Evolutionary conservation across 163 green algal genomes (phyloP).

Genomic region (Chlamydomonas reinhardtii): DNA sequence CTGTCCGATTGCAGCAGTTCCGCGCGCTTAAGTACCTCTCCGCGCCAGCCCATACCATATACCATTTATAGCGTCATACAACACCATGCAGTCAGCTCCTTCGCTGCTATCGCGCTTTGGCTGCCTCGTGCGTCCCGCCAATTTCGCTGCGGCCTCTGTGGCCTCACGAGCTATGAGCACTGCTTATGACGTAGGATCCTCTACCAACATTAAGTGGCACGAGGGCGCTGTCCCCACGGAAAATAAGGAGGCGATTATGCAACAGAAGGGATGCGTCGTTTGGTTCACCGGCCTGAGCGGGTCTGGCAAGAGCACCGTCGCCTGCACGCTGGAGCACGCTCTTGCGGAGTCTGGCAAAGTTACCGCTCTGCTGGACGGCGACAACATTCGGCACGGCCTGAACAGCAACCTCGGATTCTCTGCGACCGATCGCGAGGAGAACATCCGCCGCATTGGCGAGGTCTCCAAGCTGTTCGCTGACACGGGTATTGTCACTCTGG

Average conservation of each 20-base stretch:
- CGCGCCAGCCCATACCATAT: too few relatives aligned
- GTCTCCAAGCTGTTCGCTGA: constrained; percentile 96
- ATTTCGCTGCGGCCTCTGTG: too few relatives aligned
- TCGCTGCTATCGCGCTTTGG: constrained; percentile 15
- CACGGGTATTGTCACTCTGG: constrained; percentile 91
- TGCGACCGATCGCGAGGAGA: constrained; percentile 89
- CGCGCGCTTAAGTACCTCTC: too few relatives aligned
- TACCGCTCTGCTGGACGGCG: constrained; percentile 83
- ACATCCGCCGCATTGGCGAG: constrained; percentile 96
- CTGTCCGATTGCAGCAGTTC: too few relatives aligned
- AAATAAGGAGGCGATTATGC: constrained; percentile 89
- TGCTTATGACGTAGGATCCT: constrained; percentile 82
- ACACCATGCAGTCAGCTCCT: constrained; percentile 26
- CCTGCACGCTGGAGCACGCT: constrained; percentile 93
- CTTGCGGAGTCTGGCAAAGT: constrained; percentile 80
- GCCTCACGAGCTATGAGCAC: constrained; percentile 30
- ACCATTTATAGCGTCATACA: too few relatives aligned
- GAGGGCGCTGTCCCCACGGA: constrained; percentile 80
- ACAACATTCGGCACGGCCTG: constrained; percentile 97
- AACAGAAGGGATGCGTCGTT: constrained; percentile 92
- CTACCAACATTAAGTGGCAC: constrained; percentile 96
- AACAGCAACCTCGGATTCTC: constrained; percentile 96
- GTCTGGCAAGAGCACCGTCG: constrained; percentile 93
- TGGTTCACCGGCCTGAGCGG: constrained; percentile 96
- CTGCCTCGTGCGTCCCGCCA: too few relatives aligned